Evolutionary conservation across 257 asterid species (phyloP).

Genomic region (Lycium barbarum): DNA sequence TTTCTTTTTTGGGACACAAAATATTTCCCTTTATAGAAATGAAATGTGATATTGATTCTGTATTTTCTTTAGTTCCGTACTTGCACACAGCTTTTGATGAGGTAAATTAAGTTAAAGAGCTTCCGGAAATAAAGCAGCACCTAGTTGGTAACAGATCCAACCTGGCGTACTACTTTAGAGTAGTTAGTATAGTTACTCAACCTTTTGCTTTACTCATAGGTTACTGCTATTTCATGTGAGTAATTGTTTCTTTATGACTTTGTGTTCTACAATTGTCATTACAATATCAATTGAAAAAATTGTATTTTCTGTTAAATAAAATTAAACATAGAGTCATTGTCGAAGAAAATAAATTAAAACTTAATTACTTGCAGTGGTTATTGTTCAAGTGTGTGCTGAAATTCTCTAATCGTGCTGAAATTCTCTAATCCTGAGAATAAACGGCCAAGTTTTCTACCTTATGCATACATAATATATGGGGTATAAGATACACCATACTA

Average conservation of each 20-base stretch:
- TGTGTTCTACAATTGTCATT: not conserved
- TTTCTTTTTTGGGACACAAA: constrained; percentile 33
- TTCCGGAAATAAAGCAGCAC: constrained; percentile 27
- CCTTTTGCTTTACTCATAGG: constrained; percentile 22
- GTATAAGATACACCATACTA: no score
- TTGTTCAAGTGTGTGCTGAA: no score
- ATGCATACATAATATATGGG: no score
- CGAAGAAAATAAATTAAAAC: no score
- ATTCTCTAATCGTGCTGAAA: no score
- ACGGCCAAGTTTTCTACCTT: no score
- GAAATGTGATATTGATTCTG: constrained; percentile 37
- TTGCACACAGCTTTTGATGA: constrained; percentile 40
- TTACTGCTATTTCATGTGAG: not conserved
- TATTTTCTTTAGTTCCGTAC: constrained; percentile 31
- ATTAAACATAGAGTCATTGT: no score
- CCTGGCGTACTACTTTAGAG: not conserved
- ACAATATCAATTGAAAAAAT: not conserved
- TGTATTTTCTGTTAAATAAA: no score
- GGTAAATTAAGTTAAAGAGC: constrained; percentile 16
- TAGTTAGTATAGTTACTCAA: constrained; percentile 12
- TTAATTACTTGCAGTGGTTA: no score
- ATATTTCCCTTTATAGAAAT: constrained; percentile 46
- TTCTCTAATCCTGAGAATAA: no score
- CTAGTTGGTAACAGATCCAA: constrained; percentile 20
- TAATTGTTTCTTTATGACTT: not conserved